These are phyloP conservation scores for Panicum miliaceum DNA, from an alignment of 176 grass and related monocot species.

Conservation along the genomic window DNA sequence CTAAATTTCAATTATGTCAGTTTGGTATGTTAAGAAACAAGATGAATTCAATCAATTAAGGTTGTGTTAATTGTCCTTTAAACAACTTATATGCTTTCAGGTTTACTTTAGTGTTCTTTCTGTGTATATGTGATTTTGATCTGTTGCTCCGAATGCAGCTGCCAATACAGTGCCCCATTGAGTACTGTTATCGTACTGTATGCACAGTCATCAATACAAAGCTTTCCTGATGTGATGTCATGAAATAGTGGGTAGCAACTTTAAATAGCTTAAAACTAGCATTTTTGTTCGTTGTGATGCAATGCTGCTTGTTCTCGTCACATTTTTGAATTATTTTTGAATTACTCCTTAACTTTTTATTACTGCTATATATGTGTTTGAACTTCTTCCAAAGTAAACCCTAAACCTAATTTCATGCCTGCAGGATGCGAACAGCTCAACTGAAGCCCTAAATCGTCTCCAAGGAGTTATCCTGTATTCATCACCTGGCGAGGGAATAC, in stretches of 20 bases:
- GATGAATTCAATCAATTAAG: neutral
- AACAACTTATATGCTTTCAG: neutral
- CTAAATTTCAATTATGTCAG: neutral
- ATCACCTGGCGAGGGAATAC: slow-evolving; percentile 77
- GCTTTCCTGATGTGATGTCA: neutral
- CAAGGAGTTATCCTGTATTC: slow-evolving; percentile 82
- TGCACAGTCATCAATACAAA: neutral
- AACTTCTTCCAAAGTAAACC: neutral
- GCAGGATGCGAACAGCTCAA: slow-evolving; percentile 79
- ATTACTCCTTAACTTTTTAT: slow-evolving; percentile 2
- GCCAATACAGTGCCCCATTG: neutral
- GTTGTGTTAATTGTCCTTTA: neutral
- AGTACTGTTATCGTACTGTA: neutral
- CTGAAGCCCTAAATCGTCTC: slow-evolving; percentile 75
- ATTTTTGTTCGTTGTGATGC: neutral
- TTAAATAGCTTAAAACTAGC: slow-evolving; percentile 4
- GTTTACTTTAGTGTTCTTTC: slow-evolving; percentile 2
- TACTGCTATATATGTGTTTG: slow-evolving; percentile 1
- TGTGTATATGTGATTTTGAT: neutral
- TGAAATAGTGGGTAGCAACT: slow-evolving; percentile 9
- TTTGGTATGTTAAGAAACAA: slow-evolving; percentile 19
- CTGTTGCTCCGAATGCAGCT: neutral
- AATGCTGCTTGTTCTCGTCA: neutral
- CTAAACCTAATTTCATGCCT: slow-evolving; percentile 35
- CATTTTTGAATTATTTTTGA: slow-evolving; percentile 1